Conservation (phyloP, 2,329 filamentous ascomycete species). For the Endocalyx cinctus region DNA sequence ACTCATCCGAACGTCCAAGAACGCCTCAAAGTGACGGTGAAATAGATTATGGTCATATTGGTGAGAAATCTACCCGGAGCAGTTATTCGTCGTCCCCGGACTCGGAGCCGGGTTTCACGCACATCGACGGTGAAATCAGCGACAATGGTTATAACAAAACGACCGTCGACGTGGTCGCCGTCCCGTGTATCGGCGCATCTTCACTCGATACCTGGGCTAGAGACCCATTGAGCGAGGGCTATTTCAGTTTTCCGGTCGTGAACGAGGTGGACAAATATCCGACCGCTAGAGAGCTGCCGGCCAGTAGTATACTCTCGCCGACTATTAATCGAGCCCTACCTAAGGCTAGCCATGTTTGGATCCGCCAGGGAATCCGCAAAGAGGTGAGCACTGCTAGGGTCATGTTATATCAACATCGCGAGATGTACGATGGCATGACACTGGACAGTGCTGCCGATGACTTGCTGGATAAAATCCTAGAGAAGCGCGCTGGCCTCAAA, state of each 20-base stretch:
- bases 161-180: conserved; percentile 47
- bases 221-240: conserved; percentile 43
- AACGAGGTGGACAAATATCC: conserved; percentile 19
- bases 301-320: conserved; percentile 25
- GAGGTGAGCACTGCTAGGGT: conserved; percentile 45
- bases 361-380: conserved; percentile 47
- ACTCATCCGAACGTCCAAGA: too few species aligned
- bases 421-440: conserved; percentile 35
- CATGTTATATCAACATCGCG: conserved; percentile 47
- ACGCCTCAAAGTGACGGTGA: too few species aligned
- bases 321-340: conserved; percentile 27
- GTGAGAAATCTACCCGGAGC: conserved; percentile 17
- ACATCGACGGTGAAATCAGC: conserved; percentile 37
- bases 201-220: conserved; percentile 50
- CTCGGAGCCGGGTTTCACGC: conserved; percentile 34
- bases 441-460: conserved; percentile 42
- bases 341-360: conserved; percentile 41
- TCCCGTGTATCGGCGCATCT: conserved; percentile 50
- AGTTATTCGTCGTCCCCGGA: conserved; percentile 27
- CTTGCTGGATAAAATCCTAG: conserved; percentile 39
- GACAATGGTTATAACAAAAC: conserved; percentile 47
- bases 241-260: conserved; percentile 34
- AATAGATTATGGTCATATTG: too few species aligned
- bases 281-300: conserved; percentile 27
- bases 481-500: conserved; percentile 26